Evolutionary conservation across 1,139 yeast genomes (phyloP).

Genomic region (Diutina neorugosa): DNA sequence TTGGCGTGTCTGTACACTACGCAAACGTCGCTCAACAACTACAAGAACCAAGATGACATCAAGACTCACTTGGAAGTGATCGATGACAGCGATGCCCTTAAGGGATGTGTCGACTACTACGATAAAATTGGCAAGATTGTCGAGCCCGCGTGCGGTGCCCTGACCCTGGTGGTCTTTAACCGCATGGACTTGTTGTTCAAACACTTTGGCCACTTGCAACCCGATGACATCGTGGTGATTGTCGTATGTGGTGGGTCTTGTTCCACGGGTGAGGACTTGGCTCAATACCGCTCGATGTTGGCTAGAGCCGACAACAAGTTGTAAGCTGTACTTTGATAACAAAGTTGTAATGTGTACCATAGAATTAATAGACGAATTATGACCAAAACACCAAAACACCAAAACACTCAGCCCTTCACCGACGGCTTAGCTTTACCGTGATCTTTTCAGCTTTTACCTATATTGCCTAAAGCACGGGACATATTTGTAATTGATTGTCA

Average conservation of each 20-base stretch:
- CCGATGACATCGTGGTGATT: conserved; percentile 41
- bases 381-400: background rate
- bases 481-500: too few relatives aligned
- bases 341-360: too few relatives aligned
- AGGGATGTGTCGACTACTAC: conserved; percentile 17
- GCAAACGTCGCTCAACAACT: conserved; percentile 16
- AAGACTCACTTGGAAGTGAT: conserved; percentile 14
- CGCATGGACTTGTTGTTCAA: conserved; percentile 18
- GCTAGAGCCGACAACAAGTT: background rate
- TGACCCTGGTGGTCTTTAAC: conserved; percentile 29
- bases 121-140: conserved; percentile 15
- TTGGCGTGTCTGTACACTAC: conserved; percentile 29
- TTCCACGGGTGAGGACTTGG: conserved; percentile 6
- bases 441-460: too few relatives aligned
- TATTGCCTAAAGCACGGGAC: too few relatives aligned
- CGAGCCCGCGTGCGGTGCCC: conserved; percentile 35
- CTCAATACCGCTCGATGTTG: conserved; percentile 6
- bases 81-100: conserved; percentile 25
- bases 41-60: conserved; percentile 11
- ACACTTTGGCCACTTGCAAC: conserved; percentile 18
- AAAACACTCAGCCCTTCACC: too few relatives aligned
- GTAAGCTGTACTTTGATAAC: too few relatives aligned
- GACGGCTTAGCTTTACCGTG: too few relatives aligned
- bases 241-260: conserved; percentile 59
- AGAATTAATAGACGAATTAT: background rate